Evolutionary conservation across 129 eudicot genomes (phyloP), one percentile per base, ranked within the genome.

Genomic region (Lonicera japonica): DNA sequence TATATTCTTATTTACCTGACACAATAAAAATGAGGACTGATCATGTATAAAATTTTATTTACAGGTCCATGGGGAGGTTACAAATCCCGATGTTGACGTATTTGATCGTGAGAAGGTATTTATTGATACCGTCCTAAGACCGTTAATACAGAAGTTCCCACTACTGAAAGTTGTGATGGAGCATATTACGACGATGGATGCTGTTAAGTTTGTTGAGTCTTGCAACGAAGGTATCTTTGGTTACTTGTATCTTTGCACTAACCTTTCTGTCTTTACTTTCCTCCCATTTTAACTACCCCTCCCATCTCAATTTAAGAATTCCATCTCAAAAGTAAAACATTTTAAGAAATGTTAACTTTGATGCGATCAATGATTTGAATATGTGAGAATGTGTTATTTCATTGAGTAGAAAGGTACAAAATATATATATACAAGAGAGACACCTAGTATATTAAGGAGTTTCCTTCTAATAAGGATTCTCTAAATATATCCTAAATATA

Each of bases 21-120:
- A 16, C 10, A 1, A 52, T 5, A 20, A 54, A 54, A 21, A 16
- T 56, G 17, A 29, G 60, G 12, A 14, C 38, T 56, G 60, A 10
- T 48, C 8, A 8, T 11, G 18, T 66, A 15, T 52, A 39, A 22
- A 10, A 22, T 63, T 54, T 25, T 58, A 22, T 66, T 40, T 38
- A 56, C 80, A 94, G 99, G 99, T 88, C 48, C 99, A 94, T 55
- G 99, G 99, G 45, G 99, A 94, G 66, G 99, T 94, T 34, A 94
- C 99, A 18, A 79, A 81, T 63, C 82, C 96, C 5, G 77, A 79
- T 40, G 77, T 88, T 41, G 99, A 94, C 66, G 67, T 94, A 61
- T 94, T 94, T 75, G 99, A 94, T 61, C 95, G 99, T 54, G 99
- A 94, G 73, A 88, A 81, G 74, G 89, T 83, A 19, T 94, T 76